Evolutionary conservation across 768 basidiomycete genomes (phyloP), one percentile per base, ranked within the genome.

Genomic region (Chiua virens): DNA sequence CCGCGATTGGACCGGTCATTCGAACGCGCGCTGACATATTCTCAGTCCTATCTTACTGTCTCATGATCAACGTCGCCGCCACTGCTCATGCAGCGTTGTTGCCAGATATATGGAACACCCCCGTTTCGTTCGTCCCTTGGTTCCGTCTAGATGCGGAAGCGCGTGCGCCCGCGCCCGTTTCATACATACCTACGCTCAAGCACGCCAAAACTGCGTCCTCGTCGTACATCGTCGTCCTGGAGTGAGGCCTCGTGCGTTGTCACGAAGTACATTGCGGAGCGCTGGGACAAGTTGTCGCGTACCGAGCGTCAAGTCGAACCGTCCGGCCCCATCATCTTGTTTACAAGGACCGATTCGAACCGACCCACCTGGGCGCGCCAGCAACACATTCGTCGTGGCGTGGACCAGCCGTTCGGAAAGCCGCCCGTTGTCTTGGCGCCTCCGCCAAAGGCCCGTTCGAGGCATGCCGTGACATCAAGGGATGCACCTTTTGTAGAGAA

Each of bases 111-210:
- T 88, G 85, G 85, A 66, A 44, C 25, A 70, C 70, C 37, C 73
- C 77, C 10, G 65, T 87, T 30, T 78, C 78, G 53, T 62, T 70
- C 14, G 71, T 86, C 18, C 74, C 76, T 15, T 89, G 87, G 87
- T 89, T 85, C 61, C 37, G 62, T 50, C 52, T 47, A 3, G 46
- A 35, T n/a, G 25, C 46, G 21, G 43, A 56, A 25, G n/a, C 36
- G 3, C 42, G 47, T 0, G 20, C 27, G 20, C 42, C 60, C 15
- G 35, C 47, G 15, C 21, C 14, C 28, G 42, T 46, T 15, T 25
- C 54, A 41, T 42, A 54, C 4, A 28, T 39, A 35, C 52, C 56
- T 38, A 30, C 58, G 2, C 56, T 38, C 21, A 56, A 59, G 32
- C 47, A 43, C 44, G 43, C 47, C 7, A 55, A 48, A 37, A 37